These are phyloP conservation scores for Pezicula radicicola DNA, from an alignment of 2,329 filamentous ascomycete genomes.

Conservation along the genomic window DNA sequence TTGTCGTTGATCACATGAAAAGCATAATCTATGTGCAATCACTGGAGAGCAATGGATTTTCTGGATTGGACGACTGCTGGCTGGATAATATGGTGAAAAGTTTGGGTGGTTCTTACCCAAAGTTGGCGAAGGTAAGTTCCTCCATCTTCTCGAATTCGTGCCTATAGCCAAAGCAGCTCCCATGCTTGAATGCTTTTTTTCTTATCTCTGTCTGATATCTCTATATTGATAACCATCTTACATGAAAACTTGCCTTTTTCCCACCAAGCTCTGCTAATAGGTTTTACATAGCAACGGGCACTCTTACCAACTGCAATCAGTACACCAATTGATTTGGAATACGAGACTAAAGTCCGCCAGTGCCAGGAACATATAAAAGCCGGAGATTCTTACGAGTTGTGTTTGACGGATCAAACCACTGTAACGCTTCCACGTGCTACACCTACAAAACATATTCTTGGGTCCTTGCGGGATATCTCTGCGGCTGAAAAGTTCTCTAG, in stretches of 20 bases:
- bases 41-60: slow-evolving; percentile 37
- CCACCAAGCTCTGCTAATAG: slow-evolving; percentile 2
- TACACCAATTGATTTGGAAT: slow-evolving; percentile 17
- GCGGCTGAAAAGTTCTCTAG: too few species aligned
- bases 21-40: slow-evolving; percentile 57
- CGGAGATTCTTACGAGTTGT: slow-evolving; percentile 39
- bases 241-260: too few species aligned
- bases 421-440: slow-evolving; percentile 10
- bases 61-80: slow-evolving; percentile 26
- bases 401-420: slow-evolving; percentile 32
- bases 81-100: too few species aligned
- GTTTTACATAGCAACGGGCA: background rate
- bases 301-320: slow-evolving; percentile 15
- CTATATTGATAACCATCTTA: too few species aligned
- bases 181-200: too few species aligned
- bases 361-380: slow-evolving; percentile 33
- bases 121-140: too few species aligned
- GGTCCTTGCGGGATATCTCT: too few species aligned
- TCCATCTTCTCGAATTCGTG: too few species aligned
- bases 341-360: slow-evolving; percentile 30
- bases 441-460: background rate
- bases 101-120: too few species aligned
- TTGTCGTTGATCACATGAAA: slow-evolving; percentile 61
- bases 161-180: too few species aligned
- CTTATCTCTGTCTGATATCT: too few species aligned